Conservation (phyloP, 2,329 filamentous ascomycete species). For the Truncatella angustata region DNA sequence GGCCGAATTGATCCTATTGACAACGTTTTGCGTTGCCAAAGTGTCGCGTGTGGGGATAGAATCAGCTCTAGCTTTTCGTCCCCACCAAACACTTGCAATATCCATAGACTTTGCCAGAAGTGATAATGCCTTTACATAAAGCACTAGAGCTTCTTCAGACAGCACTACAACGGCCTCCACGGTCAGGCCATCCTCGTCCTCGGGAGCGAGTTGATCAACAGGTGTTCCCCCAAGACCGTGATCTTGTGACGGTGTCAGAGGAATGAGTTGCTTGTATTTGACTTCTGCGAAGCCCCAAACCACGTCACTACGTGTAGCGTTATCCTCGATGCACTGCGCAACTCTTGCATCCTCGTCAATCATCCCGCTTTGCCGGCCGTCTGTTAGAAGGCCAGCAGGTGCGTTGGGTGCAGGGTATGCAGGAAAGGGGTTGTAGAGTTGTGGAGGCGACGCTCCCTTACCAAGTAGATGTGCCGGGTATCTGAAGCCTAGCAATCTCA, state of each 20-base stretch:
- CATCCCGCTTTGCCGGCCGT: slow-evolving; percentile 57
- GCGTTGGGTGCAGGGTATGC: slow-evolving; percentile 71
- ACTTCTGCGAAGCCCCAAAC: slow-evolving; percentile 98
- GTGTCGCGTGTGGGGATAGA: slow-evolving; percentile 39
- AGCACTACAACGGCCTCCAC: slow-evolving; percentile 81
- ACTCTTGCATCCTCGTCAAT: slow-evolving; percentile 78
- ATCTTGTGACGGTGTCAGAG: slow-evolving; percentile 75
- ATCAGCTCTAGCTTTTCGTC: slow-evolving; percentile 69
- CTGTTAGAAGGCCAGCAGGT: slow-evolving; percentile 63
- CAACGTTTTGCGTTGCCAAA: slow-evolving; percentile 47
- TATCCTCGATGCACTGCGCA: slow-evolving; percentile 83
- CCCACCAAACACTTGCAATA: slow-evolving; percentile 91
- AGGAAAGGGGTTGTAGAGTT: slow-evolving; percentile 78
- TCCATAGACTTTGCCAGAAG: slow-evolving; percentile 94
- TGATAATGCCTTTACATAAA: slow-evolving; percentile 92
- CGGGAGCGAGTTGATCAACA: slow-evolving; percentile 49
- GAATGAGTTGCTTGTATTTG: slow-evolving; percentile 96
- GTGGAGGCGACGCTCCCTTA: slow-evolving; percentile 70
- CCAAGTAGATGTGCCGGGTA: slow-evolving; percentile 60
- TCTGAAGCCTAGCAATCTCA: slow-evolving; percentile 69
- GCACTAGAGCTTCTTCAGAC: slow-evolving; percentile 89
- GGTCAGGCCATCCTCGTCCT: slow-evolving; percentile 77
- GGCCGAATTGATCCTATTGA: slow-evolving; percentile 80
- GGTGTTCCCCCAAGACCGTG: slow-evolving; percentile 66
- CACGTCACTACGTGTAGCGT: slow-evolving; percentile 89